Base-by-base conservation (phyloP, 208 protist species). In the Willaertia magna region DNA sequence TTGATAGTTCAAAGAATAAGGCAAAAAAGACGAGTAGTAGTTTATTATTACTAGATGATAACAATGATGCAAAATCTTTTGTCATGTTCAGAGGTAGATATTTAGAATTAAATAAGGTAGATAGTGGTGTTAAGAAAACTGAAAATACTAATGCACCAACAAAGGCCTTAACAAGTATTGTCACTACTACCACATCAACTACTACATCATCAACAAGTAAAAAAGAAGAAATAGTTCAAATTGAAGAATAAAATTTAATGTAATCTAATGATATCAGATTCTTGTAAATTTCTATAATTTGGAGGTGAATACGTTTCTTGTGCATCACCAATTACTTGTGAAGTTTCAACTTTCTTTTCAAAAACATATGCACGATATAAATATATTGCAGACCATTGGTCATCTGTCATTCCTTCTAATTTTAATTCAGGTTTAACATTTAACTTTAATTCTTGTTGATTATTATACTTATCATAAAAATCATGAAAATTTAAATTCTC, bases 301-400 rank as follows among this genome's bases (percentile, higher is more conserved):
- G 55, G 12, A 34, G 55, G 67, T 26, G 11, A 1, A 7, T 74
- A 30, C 18, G 48, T 4, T 51, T 11, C 18, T 49, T 46, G 76
- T 51, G 48, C 18, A n/a, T 81, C 6, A 34, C 6, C 11, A 51
- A 40, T 43, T 76, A 30, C 9, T 44, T 42, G 4, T 4, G 6
- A 4, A 6, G 7, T n/a, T 16, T 59, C 47, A 44, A 22, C 47
- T 9, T 18, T 22, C 48, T 84, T 84, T 43, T 61, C 40, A 61
- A 84, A 84, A 42, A 84, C 79, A 84, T 67, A 84, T 6, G 34
- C 79, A 39, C 34, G 26, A 22, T 84, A 84, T 4, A 84, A 39
- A 67, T 59, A 84, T 42, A 67, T 84, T 39, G 79, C 79, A 4
- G 52, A 30, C 79, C 79, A 84, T 46, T 74, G n/a, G 26, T 84